Conservation (phyloP, 768 basidiomycete species). For the Roridomyces roridus region DNA sequence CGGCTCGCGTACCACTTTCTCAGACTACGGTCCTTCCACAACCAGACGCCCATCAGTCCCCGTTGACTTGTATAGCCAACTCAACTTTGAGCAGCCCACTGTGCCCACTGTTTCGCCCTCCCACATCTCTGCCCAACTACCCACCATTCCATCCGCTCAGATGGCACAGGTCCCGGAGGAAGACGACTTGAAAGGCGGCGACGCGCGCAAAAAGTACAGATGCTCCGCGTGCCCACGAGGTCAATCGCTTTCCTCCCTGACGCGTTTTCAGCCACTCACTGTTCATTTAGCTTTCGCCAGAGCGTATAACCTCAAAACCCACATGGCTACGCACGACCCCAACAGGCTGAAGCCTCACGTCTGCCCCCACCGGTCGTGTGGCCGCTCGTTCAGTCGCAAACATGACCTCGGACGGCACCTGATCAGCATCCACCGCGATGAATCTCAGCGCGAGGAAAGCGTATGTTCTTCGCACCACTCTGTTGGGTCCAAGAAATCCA, state of each 20-base stretch:
- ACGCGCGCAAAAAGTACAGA: slow-evolving; percentile 77
- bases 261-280: slow-evolving; percentile 10
- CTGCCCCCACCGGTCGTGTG: slow-evolving; percentile 86
- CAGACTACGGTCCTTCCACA: slow-evolving; percentile 70
- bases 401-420: slow-evolving; percentile 93
- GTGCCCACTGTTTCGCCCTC: slow-evolving; percentile 63
- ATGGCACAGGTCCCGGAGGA: slow-evolving; percentile 45
- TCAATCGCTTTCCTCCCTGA: slow-evolving; percentile 35
- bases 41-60: slow-evolving; percentile 54
- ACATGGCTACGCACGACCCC: slow-evolving; percentile 94
- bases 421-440: slow-evolving; percentile 83
- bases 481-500: slow-evolving; percentile 49
- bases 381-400: slow-evolving; percentile 91
- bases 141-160: slow-evolving; percentile 50
- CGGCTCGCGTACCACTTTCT: slow-evolving; percentile 58
- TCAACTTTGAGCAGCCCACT: slow-evolving; percentile 50
- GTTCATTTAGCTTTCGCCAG: slow-evolving; percentile 77
- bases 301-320: slow-evolving; percentile 94
- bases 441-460: slow-evolving; percentile 38
- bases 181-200: slow-evolving; percentile 61
- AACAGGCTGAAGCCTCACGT: slow-evolving; percentile 88
- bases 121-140: slow-evolving; percentile 57
- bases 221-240: slow-evolving; percentile 79
- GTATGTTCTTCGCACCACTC: slow-evolving; percentile 49
- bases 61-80: slow-evolving; percentile 53